These are phyloP conservation scores for Phytophthora fragariaefolia DNA, from an alignment of 352 stramenopile species.

Conservation along the genomic window DNA sequence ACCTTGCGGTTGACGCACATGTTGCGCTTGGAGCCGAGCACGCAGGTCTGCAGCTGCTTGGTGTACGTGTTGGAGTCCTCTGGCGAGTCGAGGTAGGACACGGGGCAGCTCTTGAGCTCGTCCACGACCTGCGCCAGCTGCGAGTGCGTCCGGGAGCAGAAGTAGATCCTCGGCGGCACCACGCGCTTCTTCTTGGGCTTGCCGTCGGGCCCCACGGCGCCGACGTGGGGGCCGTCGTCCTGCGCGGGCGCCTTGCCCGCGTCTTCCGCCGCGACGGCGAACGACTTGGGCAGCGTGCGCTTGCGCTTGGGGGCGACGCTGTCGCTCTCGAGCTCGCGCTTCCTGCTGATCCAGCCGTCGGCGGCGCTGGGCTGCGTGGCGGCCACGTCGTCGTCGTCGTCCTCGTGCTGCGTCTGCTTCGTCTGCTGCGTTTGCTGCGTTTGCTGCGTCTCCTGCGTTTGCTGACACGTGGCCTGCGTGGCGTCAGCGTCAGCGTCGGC, in stretches of 20 bases:
- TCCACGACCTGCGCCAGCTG: conserved; percentile 84
- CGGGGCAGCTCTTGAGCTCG: conserved; percentile 79
- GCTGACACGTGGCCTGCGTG: conserved; percentile 15
- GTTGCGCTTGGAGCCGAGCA: conserved; percentile 83
- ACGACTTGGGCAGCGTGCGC: conserved; percentile 33
- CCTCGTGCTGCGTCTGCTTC: neutral
- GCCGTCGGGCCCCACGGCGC: conserved; percentile 38
- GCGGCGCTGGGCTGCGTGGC: conserved; percentile 30
- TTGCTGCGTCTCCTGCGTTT: neutral
- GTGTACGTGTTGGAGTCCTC: conserved; percentile 41
- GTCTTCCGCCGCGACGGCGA: conserved; percentile 24
- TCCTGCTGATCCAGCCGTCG: conserved; percentile 28
- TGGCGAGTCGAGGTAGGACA: conserved; percentile 59
- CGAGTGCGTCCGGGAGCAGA: conserved; percentile 90
- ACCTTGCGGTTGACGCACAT: conserved; percentile 82
- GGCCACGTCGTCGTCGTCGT: conserved; percentile 32
- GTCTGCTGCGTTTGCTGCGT: neutral
- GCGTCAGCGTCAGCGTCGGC: conserved; percentile 6
- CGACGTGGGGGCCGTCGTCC: conserved; percentile 11
- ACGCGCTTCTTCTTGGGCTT: conserved; percentile 38
- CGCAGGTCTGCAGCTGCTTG: conserved; percentile 75
- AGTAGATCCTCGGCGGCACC: conserved; percentile 77
- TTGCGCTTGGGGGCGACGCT: conserved; percentile 28
- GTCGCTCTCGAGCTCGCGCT: conserved; percentile 23
- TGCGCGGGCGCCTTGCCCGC: conserved; percentile 5